Evolutionary conservation across 2,329 filamentous ascomycete species (phyloP).

Genomic region (Zymoseptoria passerinii): DNA sequence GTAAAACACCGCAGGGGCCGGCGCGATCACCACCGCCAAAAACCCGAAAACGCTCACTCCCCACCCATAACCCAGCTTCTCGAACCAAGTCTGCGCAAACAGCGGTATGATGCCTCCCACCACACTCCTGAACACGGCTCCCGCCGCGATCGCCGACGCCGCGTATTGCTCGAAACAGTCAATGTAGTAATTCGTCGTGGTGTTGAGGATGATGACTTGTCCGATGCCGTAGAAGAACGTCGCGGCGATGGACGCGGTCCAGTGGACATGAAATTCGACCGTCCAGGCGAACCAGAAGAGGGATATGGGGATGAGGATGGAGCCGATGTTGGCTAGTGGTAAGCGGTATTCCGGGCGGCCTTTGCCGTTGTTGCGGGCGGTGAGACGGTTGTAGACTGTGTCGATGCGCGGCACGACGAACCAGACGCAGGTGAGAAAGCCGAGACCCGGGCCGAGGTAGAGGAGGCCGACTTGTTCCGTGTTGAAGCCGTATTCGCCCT

Average conservation of each 20-base stretch:
- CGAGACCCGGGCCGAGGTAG: constrained; percentile 39
- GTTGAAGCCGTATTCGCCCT: constrained; percentile 36
- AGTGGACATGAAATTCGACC: constrained; percentile 35
- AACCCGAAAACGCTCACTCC: constrained; percentile 42
- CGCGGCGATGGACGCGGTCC: constrained; percentile 34
- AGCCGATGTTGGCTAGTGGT: constrained; percentile 40
- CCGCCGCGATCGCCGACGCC: constrained; percentile 43
- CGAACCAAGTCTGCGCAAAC: constrained; percentile 37
- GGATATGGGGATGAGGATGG: constrained; percentile 35
- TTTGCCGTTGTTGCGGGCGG: constrained; percentile 34
- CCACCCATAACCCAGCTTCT: constrained; percentile 42
- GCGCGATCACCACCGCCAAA: constrained; percentile 37
- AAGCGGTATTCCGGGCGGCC: constrained; percentile 38
- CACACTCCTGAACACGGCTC: constrained; percentile 40
- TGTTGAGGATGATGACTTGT: constrained; percentile 46
- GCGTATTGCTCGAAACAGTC: constrained; percentile 45
- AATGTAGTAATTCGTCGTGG: constrained; percentile 49
- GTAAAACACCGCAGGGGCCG: constrained; percentile 44
- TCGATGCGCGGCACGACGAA: constrained; percentile 43
- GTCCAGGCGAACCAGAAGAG: constrained; percentile 41
- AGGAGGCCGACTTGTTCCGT: constrained; percentile 40
- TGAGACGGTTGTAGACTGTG: constrained; percentile 39
- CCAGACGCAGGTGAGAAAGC: constrained; percentile 38
- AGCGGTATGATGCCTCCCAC: constrained; percentile 42
- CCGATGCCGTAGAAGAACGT: constrained; percentile 44